Percentiles rank a stretch among this genome's conserved stretches.
These are phyloP conservation scores for Pestalotiopsis sp. DNA, from an alignment of 2,329 filamentous ascomycete species.

Conservation along the genomic window DNA sequence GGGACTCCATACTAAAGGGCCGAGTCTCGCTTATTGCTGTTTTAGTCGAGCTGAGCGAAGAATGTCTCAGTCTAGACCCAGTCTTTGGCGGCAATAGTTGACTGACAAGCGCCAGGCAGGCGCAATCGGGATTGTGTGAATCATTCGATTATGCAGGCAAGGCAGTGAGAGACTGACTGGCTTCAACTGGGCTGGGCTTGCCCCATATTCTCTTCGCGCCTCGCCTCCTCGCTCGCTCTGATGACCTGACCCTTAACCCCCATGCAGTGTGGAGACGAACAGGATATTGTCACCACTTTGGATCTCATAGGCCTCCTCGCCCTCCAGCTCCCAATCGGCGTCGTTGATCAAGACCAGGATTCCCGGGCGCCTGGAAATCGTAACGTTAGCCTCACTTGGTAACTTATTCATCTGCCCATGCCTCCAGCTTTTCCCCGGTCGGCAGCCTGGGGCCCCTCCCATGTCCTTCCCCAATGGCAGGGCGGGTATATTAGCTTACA, in stretches of 20 bases:
- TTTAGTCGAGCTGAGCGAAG: constrained; percentile 1
- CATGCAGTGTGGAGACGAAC: constrained; percentile 95
- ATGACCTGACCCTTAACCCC: constrained; percentile 61
- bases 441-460: neutral
- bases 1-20: neutral
- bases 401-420: neutral
- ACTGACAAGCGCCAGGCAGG: neutral
- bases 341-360: constrained; percentile 98
- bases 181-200: neutral
- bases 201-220: neutral
- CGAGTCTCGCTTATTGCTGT: constrained; percentile 2
- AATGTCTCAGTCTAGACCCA: constrained; percentile 13
- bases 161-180: neutral
- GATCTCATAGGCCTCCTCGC: constrained; percentile 87
- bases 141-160: constrained; percentile 1
- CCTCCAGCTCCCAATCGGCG: constrained; percentile 97
- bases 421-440: neutral
- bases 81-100: constrained; percentile 7
- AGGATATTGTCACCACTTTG: constrained; percentile 83
- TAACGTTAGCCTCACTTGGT: constrained; percentile 25
- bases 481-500: neutral
- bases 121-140: neutral
- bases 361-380: constrained; percentile 73
- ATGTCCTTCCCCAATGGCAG: neutral
- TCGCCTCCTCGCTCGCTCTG: neutral